Evolutionary conservation across 441 rosid genomes (phyloP).

Genomic region (Pelargonium citronellum): DNA sequence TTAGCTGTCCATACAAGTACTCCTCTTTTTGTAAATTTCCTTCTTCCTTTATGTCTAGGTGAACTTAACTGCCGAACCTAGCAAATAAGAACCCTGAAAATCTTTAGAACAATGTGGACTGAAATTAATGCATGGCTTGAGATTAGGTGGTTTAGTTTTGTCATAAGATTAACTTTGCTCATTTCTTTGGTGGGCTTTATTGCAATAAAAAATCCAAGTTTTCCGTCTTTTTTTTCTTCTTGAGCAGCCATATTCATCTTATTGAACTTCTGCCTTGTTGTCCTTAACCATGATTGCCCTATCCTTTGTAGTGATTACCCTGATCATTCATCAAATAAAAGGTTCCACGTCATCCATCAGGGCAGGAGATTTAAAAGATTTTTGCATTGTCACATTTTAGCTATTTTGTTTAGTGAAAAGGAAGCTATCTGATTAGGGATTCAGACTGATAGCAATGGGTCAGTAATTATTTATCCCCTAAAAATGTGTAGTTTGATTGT

Average conservation of each 20-base stretch:
- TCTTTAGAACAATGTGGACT: neutral
- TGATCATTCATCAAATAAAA: too few species aligned
- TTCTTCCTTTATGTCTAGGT: neutral
- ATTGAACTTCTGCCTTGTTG: neutral
- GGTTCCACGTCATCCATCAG: too few species aligned
- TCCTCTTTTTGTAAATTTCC: neutral
- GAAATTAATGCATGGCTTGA: neutral
- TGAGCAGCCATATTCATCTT: neutral
- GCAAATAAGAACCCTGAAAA: neutral
- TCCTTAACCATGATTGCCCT: too few species aligned
- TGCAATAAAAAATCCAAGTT: neutral
- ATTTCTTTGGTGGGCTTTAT: neutral
- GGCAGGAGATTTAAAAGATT: too few species aligned
- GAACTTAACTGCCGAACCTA: neutral
- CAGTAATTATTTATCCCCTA: too few species aligned
- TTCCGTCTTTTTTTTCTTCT: neutral
- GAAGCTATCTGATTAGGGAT: too few species aligned
- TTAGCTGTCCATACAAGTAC: neutral
- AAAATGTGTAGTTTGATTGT: too few species aligned
- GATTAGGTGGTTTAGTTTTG: neutral
- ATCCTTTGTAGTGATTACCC: too few species aligned
- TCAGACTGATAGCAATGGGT: too few species aligned
- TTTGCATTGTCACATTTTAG: too few species aligned
- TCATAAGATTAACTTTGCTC: neutral
- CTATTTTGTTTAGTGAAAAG: too few species aligned